Base-by-base conservation (phyloP, 2,329 filamentous ascomycete genomes). In the Calonectria leucothoes region DNA sequence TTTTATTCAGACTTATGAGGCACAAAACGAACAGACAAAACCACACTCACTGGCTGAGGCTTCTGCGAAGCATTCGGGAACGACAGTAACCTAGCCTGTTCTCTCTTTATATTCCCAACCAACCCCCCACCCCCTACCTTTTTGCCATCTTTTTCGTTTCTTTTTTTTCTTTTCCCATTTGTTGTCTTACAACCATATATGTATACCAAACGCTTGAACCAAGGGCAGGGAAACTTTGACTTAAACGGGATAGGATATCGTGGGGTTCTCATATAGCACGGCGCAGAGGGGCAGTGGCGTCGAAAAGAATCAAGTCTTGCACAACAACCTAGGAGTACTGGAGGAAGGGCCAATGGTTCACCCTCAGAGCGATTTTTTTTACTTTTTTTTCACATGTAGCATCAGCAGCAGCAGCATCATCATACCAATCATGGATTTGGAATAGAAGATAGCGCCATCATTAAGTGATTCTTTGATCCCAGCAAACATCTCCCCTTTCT, bases 181-280 rank as follows among this genome's bases (percentile, higher is more conserved):
- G 23, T 57, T 42, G 45, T 63, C 23, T 35, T 31, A n/a, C n/a
- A n/a, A n/a, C n/a, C n/a, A n/a, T n/a, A 49, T 31, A 66, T 17
- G 11, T 61, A 29, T 61, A 48, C 52, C 39, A 69, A 39, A 12
- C 25, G 29, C 31, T 29, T 33, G 25, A 63, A 64, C 63, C 39
- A 59, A 27, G 39, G 77, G 57, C 23, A 61, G 31, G 55, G n/a
- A 61, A 61, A 65, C 66, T 70, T 75, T 74, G 74, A 75, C 69
- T 74, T 72, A 71, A 76, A 71, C 68, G 75, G 66, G 71, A 67
- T 59, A 35, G 57, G 65, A 74, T 73, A 79, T 76, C 72, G 78
- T 59, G 73, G 73, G 55, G 67, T 78, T 68, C 77, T 74, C 68
- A 78, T 74, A 63, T 37, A 78, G 78, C 75, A 80, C 71, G 78